These are phyloP conservation scores for Tympanopsis confertula DNA, from an alignment of 2,329 filamentous ascomycete species.

Conservation along the genomic window DNA sequence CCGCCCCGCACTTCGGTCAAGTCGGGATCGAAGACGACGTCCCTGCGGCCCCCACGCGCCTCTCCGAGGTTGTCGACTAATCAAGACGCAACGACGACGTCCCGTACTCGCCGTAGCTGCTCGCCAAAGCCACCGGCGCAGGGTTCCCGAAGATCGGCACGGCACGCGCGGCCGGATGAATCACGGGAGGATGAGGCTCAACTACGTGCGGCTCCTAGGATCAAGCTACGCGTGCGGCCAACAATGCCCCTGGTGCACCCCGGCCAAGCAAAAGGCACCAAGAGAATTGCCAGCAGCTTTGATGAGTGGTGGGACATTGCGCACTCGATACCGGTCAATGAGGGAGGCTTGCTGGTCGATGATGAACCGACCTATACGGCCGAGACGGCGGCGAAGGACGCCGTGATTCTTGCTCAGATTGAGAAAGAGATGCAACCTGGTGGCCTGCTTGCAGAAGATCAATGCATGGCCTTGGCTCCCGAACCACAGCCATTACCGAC, in stretches of 20 bases:
- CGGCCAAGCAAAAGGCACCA: conserved; percentile 36
- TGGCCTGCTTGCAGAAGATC: conserved; percentile 59
- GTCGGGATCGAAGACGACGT: no score
- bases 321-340: conserved; percentile 37
- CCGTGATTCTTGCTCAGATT: conserved; percentile 53
- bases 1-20: no score
- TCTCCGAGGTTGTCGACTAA: no score
- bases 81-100: no score
- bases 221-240: conserved; percentile 35
- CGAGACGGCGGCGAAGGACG: conserved; percentile 56
- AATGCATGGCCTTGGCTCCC: conserved; percentile 62
- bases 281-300: conserved; percentile 40
- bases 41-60: no score
- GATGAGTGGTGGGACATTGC: conserved; percentile 44
- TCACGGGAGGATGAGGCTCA: no score
- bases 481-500: conserved; percentile 63
- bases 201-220: conserved; percentile 31
- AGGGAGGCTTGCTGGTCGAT: conserved; percentile 45
- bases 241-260: conserved; percentile 49
- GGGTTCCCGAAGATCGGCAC: no score
- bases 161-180: no score
- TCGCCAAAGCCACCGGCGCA: no score
- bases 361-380: conserved; percentile 46
- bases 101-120: no score
- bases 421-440: conserved; percentile 64